phyloP scores from a whole-genome alignment of 495 filamentous ascomycete genomes.

The Aspergillus avenaceus region DNA sequence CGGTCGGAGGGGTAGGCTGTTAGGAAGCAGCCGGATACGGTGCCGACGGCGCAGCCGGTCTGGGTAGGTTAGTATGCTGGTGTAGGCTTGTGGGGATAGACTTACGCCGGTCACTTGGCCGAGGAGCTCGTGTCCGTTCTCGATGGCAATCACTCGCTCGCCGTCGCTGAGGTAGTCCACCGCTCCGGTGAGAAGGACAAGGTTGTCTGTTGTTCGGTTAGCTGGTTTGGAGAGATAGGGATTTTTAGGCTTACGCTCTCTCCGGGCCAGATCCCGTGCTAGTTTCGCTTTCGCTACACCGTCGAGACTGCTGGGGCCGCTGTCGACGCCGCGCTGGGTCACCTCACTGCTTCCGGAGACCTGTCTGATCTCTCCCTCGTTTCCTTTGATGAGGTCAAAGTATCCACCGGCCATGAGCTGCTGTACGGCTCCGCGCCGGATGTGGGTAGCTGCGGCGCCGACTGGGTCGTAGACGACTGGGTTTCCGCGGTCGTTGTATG shows the following conservation, averaged over 20 bases:
- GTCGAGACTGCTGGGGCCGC: constrained; percentile 53
- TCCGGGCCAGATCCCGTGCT: constrained; percentile 59
- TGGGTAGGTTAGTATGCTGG: constrained; percentile 9
- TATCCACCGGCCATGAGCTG: constrained; percentile 70
- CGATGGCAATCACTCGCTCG: constrained; percentile 55
- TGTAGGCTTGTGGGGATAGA: constrained; percentile 6
- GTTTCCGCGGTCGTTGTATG: constrained; percentile 71
- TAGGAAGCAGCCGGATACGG: constrained; percentile 70
- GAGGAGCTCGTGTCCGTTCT: constrained; percentile 75
- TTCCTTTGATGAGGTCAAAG: constrained; percentile 90
- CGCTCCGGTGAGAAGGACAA: constrained; percentile 83
- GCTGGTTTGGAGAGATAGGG: not conserved
- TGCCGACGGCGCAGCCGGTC: constrained; percentile 84
- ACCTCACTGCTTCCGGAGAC: constrained; percentile 49
- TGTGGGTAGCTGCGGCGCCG: constrained; percentile 76
- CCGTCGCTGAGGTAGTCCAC: constrained; percentile 81
- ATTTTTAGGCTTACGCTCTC: constrained; percentile 56
- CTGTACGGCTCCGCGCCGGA: constrained; percentile 66
- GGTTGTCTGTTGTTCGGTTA: constrained; percentile 37
- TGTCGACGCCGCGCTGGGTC: constrained; percentile 90
- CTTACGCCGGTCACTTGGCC: constrained; percentile 74
- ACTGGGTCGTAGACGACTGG: constrained; percentile 89
- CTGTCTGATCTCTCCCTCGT: constrained; percentile 84
- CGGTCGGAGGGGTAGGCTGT: constrained; percentile 57
- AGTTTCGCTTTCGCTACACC: constrained; percentile 53